Evolutionary conservation across 2,329 filamentous ascomycete species (phyloP).

Genomic region (Colletotrichum simmondsii): DNA sequence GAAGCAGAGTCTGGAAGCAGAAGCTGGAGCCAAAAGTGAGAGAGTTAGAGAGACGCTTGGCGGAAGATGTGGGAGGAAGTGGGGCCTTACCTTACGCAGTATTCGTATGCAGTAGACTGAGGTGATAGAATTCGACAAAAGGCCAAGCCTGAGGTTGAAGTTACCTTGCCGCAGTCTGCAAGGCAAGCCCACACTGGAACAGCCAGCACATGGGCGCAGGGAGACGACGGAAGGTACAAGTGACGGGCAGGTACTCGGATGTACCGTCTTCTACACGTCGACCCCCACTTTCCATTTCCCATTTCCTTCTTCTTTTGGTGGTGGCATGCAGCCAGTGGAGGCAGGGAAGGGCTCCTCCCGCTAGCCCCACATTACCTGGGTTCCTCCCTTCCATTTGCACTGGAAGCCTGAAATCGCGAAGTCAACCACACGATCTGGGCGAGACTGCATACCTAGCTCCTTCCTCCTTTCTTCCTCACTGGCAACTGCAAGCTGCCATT

Average conservation of each 20-base stretch:
- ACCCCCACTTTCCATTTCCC: neutral
- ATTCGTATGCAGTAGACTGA: too few species aligned
- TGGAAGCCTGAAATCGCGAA: neutral
- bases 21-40: neutral
- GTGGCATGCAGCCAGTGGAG: constrained; percentile 5
- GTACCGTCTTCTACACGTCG: neutral
- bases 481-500: too few species aligned
- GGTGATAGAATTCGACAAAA: too few species aligned
- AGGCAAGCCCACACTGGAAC: neutral
- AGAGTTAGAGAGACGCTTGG: neutral
- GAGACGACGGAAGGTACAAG: constrained; percentile 1
- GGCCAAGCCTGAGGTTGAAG: neutral
- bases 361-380: constrained; percentile 2
- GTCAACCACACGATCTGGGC: neutral
- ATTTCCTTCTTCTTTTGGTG: neutral
- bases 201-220: constrained; percentile 19
- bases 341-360: constrained; percentile 24
- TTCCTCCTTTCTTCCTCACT: neutral
- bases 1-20: too few species aligned
- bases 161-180: neutral
- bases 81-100: neutral
- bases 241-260: neutral
- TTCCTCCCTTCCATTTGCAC: constrained; percentile 8
- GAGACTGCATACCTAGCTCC: too few species aligned
- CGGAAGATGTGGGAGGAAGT: constrained; percentile 15